phyloP scores from a whole-genome alignment of 2,329 filamentous ascomycete genomes.

The Ceratocystis papillata region DNA sequence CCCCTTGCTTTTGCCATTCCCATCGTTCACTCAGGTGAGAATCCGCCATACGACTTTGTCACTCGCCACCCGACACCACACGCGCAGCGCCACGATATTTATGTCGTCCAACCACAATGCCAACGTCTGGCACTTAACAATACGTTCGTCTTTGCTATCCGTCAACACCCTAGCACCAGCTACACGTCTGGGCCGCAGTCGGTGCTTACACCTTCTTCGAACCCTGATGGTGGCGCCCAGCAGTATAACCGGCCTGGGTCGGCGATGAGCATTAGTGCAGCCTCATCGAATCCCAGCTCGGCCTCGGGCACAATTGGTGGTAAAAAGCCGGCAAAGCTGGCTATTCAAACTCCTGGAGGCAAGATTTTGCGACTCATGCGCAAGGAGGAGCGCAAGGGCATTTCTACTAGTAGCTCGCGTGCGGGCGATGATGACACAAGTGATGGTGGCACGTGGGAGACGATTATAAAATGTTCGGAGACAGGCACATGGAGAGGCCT shows the following conservation, averaged over 20 bases:
- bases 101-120: constrained; percentile 93
- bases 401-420: constrained; percentile 34
- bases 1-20: constrained; percentile 82
- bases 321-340: constrained; percentile 86
- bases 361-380: constrained; percentile 85
- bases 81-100: constrained; percentile 93
- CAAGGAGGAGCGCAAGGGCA: constrained; percentile 58
- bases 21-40: constrained; percentile 79
- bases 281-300: constrained; percentile 47
- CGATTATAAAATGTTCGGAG: constrained; percentile 82
- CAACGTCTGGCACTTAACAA: constrained; percentile 81
- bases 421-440: constrained; percentile 44
- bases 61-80: constrained; percentile 91
- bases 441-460: constrained; percentile 73
- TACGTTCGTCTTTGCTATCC: constrained; percentile 92
- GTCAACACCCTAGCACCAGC: constrained; percentile 68
- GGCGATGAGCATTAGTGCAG: constrained; percentile 54
- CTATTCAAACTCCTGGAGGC: constrained; percentile 84
- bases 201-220: constrained; percentile 38
- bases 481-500: constrained; percentile 69
- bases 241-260: constrained; percentile 52
- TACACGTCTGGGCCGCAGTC: constrained; percentile 28
- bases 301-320: constrained; percentile 43
- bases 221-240: constrained; percentile 38
- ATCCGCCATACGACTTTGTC: constrained; percentile 88